Percentiles rank a stretch among this genome's conserved stretches.
Evolutionary conservation across 1,284 basidiomycete genomes (phyloP).

Genomic region (Phlebopus sp.): DNA sequence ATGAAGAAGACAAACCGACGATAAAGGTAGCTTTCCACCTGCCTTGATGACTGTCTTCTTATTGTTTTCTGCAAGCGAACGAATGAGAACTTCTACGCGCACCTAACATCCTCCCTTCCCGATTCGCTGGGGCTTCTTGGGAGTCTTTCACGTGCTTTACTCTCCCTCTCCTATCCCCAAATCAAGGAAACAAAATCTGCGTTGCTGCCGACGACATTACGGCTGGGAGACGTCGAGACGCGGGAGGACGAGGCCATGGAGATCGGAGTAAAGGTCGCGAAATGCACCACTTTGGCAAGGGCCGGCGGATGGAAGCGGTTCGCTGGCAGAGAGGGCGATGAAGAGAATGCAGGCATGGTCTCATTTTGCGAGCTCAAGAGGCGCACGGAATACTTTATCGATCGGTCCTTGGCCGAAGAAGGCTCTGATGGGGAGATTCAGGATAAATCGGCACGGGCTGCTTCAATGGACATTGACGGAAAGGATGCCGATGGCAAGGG

Average conservation of each 20-base stretch:
- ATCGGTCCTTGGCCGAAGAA: slow-evolving; percentile 27
- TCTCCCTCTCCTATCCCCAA: slow-evolving; percentile 67
- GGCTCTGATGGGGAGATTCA: slow-evolving; percentile 32
- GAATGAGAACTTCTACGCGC: slow-evolving; percentile 78
- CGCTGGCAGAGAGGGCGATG: slow-evolving; percentile 35
- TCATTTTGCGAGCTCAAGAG: slow-evolving; percentile 54
- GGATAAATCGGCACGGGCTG: slow-evolving; percentile 4
- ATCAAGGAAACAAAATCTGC: slow-evolving; percentile 68
- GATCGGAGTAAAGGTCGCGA: slow-evolving; percentile 76
- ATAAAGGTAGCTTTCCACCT: slow-evolving; percentile 55
- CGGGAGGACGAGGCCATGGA: slow-evolving; percentile 69
- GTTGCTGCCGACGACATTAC: slow-evolving; percentile 60
- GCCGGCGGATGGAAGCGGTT: slow-evolving; percentile 86
- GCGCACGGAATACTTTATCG: slow-evolving; percentile 58
- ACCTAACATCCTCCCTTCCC: slow-evolving; percentile 45
- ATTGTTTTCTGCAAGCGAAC: slow-evolving; percentile 43
- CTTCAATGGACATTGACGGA: slow-evolving; percentile 27
- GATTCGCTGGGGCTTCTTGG: slow-evolving; percentile 55
- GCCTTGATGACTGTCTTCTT: background rate
- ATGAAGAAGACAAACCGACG: slow-evolving; percentile 65
- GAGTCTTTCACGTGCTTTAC: slow-evolving; percentile 68
- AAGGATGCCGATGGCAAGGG: slow-evolving; percentile 32
- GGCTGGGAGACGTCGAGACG: slow-evolving; percentile 71
- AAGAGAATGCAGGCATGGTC: slow-evolving; percentile 32
- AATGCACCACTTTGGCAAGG: slow-evolving; percentile 74